These are phyloP conservation scores for Chimonanthus praecox DNA, from an alignment of 164 flowering plant genomes.

Conservation along the genomic window DNA sequence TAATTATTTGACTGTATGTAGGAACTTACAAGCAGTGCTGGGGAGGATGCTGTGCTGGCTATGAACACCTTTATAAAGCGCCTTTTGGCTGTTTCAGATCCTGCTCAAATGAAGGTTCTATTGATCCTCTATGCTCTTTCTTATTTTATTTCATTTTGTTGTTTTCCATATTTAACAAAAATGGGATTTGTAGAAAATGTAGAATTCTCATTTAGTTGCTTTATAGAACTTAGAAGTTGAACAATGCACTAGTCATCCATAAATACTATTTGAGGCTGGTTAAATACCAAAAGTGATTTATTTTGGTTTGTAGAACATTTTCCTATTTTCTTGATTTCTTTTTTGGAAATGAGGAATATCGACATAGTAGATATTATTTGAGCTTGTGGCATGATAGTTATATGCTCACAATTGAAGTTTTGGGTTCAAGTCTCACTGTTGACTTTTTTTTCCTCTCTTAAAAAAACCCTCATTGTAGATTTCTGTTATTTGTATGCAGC, in stretches of 20 bases:
- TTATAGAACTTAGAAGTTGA: background rate
- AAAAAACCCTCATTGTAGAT: too few species aligned
- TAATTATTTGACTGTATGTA: conserved; percentile 21
- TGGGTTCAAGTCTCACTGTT: too few species aligned
- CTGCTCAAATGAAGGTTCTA: conserved; percentile 79
- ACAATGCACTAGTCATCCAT: background rate
- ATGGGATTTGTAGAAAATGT: background rate
- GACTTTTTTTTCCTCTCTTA: too few species aligned
- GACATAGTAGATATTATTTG: too few species aligned
- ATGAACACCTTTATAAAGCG: conserved; percentile 96
- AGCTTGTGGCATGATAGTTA: too few species aligned
- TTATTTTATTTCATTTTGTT: background rate
- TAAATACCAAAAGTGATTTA: background rate
- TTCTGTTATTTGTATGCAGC: too few species aligned
- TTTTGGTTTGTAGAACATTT: background rate
- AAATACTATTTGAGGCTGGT: background rate
- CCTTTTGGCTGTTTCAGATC: conserved; percentile 77
- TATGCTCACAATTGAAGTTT: too few species aligned
- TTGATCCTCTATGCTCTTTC: background rate
- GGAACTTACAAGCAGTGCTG: conserved; percentile 93
- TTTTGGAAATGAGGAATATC: background rate
- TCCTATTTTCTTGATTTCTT: background rate
- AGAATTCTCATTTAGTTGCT: background rate
- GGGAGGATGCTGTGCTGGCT: conserved; percentile 90
- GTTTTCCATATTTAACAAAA: background rate